Percentiles rank a stretch among this genome's conserved stretches.
These are phyloP conservation scores for Madurella mycetomatis DNA, from an alignment of 2,329 filamentous ascomycete species.

Conservation along the genomic window DNA sequence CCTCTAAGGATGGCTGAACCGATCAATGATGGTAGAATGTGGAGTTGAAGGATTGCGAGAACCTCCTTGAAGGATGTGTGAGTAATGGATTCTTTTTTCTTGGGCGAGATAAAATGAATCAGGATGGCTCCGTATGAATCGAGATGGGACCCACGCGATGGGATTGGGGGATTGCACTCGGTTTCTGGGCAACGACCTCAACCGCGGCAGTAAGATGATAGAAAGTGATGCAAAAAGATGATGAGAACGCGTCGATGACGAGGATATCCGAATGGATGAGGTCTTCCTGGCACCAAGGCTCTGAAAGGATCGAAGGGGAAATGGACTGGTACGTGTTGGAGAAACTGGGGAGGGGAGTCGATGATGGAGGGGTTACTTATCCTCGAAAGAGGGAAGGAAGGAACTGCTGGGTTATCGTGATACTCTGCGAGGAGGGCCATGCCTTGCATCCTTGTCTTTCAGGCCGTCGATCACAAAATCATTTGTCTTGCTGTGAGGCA, in stretches of 20 bases:
- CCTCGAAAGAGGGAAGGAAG: slow-evolving; percentile 5
- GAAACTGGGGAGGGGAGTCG: background rate
- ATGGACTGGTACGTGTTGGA: slow-evolving; percentile 1
- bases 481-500: background rate
- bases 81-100: no score
- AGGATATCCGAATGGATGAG: background rate
- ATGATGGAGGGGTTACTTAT: background rate
- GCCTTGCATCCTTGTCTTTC: slow-evolving; percentile 8
- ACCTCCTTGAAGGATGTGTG: no score
- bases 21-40: background rate
- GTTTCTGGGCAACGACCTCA: no score
- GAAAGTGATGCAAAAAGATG: background rate
- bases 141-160: background rate
- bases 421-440: background rate
- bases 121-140: no score
- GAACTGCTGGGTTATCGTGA: slow-evolving; percentile 1
- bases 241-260: background rate
- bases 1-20: background rate
- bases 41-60: no score
- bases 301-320: background rate
- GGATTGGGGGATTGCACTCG: background rate
- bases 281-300: background rate
- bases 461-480: background rate
- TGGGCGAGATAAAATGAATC: no score
- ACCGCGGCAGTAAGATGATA: background rate